These are phyloP conservation scores for Rhododendron vialii DNA, from an alignment of 148 eudicot genomes.

Conservation along the genomic window DNA sequence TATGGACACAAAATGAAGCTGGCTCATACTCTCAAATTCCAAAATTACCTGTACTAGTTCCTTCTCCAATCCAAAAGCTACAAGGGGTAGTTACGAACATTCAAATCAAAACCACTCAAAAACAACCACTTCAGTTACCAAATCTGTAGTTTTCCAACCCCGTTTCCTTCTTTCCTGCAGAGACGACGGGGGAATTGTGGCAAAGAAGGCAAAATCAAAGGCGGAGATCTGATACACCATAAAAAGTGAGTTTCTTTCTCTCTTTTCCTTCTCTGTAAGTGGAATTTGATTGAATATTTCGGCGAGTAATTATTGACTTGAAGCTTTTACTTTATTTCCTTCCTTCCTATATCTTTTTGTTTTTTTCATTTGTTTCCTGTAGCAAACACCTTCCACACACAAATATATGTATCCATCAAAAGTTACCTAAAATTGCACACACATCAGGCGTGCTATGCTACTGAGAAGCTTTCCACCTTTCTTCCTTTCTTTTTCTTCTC, in stretches of 20 bases:
- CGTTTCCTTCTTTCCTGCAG: not conserved
- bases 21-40: not conserved
- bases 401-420: no score
- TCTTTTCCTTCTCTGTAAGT: no score
- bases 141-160: not conserved
- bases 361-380: not conserved
- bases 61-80: no score
- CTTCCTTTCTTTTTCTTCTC: not conserved
- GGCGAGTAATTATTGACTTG: not conserved
- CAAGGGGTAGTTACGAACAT: no score
- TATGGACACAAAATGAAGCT: not conserved
- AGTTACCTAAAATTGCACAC: not conserved
- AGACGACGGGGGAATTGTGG: not conserved
- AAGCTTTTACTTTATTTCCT: not conserved
- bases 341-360: not conserved
- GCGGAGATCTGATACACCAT: no score
- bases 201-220: not conserved
- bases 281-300: no score
- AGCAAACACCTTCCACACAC: not conserved
- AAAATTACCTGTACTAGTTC: not conserved
- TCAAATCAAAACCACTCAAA: no score
- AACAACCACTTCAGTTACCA: not conserved
- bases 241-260: no score
- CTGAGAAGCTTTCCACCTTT: not conserved
- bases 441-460: not conserved